Percentiles rank a stretch among this genome's conserved stretches.
phyloP scores from a whole-genome alignment of 1,284 basidiomycete species.

The Fomitopsis betulina region DNA sequence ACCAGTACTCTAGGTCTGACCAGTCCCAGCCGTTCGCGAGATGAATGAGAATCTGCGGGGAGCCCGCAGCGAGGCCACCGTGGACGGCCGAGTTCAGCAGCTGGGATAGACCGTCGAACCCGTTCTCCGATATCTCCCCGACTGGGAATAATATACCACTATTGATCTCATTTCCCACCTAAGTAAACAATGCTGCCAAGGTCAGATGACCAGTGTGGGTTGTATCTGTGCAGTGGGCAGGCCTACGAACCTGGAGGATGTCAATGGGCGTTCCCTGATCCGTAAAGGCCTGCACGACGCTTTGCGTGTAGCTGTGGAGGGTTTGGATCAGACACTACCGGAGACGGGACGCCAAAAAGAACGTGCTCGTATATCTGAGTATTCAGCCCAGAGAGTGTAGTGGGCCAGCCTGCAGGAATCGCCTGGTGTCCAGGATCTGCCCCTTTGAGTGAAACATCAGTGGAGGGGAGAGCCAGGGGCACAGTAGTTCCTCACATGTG shows the following conservation, averaged over 20 bases:
- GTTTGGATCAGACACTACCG: too few relatives aligned
- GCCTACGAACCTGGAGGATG: constrained; percentile 39
- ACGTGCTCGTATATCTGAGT: constrained; percentile 49
- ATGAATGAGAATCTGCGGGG: constrained; percentile 52
- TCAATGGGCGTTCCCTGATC: constrained; percentile 51
- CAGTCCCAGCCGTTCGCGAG: constrained; percentile 63
- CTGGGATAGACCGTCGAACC: constrained; percentile 51
- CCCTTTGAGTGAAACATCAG: constrained; percentile 32
- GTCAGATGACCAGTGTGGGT: background rate
- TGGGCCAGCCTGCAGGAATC: constrained; percentile 57
- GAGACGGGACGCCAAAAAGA: background rate
- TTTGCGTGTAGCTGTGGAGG: constrained; percentile 42
- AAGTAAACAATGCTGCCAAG: background rate
- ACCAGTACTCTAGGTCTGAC: constrained; percentile 43
- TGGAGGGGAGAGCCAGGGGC: background rate
- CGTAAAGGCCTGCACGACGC: constrained; percentile 45
- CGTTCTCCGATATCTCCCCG: constrained; percentile 49
- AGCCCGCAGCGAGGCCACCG: constrained; percentile 41
- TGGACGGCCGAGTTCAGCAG: constrained; percentile 54
- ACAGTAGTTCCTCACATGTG: constrained; percentile 39
- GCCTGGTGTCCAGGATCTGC: constrained; percentile 59
- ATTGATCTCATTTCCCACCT: constrained; percentile 64
- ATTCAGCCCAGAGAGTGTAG: constrained; percentile 43
- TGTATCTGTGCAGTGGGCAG: background rate
- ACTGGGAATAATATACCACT: constrained; percentile 59